Percentiles rank a stretch among this genome's conserved stretches.
Evolutionary conservation across 2,329 filamentous ascomycete genomes (phyloP).

Genomic region (Ophiostoma triangulosporum): DNA sequence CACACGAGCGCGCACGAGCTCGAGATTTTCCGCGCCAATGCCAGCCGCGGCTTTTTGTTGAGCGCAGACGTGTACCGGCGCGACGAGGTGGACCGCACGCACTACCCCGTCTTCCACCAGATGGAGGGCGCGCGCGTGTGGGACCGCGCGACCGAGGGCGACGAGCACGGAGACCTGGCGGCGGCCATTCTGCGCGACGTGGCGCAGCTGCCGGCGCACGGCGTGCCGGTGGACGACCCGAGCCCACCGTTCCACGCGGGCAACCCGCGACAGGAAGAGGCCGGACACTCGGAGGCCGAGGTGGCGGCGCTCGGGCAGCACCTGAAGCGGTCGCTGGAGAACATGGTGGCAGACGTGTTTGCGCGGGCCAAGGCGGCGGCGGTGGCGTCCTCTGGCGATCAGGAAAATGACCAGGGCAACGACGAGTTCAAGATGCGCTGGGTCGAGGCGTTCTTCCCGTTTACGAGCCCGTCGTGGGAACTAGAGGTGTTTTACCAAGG

Average conservation of each 20-base stretch:
- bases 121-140: slow-evolving; percentile 93
- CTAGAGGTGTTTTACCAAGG: slow-evolving; percentile 89
- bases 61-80: slow-evolving; percentile 89
- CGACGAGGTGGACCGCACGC: slow-evolving; percentile 86
- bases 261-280: slow-evolving; percentile 63
- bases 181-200: slow-evolving; percentile 58
- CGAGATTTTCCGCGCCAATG: slow-evolving; percentile 60
- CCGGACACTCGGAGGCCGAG: slow-evolving; percentile 59
- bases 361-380: slow-evolving; percentile 58
- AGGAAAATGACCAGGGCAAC: background rate
- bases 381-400: slow-evolving; percentile 14
- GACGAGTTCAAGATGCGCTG: slow-evolving; percentile 60
- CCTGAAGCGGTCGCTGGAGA: slow-evolving; percentile 77
- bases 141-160: slow-evolving; percentile 48
- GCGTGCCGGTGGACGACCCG: slow-evolving; percentile 67
- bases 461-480: slow-evolving; percentile 92
- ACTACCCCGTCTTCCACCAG: slow-evolving; percentile 96
- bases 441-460: slow-evolving; percentile 96
- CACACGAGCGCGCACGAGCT: slow-evolving; percentile 92
- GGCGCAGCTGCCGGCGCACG: slow-evolving; percentile 56
- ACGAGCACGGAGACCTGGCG: slow-evolving; percentile 43
- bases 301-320: slow-evolving; percentile 73
- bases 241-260: slow-evolving; percentile 64
- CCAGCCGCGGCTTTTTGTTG: slow-evolving; percentile 68
- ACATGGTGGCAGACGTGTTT: slow-evolving; percentile 84